Evolutionary conservation across 805 yeast species (phyloP), one percentile per base, ranked within the genome.

Genomic region (Candida lessepsii): DNA sequence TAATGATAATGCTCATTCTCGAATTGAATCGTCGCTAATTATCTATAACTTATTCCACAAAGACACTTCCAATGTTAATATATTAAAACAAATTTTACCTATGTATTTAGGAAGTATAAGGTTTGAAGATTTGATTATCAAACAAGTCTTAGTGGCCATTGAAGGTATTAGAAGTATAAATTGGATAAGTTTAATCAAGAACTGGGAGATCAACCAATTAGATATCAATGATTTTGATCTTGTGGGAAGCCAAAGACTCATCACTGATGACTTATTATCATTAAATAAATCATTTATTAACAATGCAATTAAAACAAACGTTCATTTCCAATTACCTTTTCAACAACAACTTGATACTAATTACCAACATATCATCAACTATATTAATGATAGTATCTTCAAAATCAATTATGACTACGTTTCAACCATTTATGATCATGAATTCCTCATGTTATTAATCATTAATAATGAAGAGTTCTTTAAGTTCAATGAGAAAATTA

Each of bases 391-490:
- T 5, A 52, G 49, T 23, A 42, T 48, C 6, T 47, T 44, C 23
- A 38, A 39, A 14, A 42, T 51, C 4, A 46, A 51, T 11, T 52
- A 58, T 25, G 40, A 48, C 2, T 63, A 63, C 32, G 46, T 48
- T 7, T 45, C 58, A 1, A 56, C 67, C 0, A 47, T 63, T 5
- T 86, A 89, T 57, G 91, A 87, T 54, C 73, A 80, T n/a, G 80
- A 83, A 52, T 86, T 89, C 52, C 50, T 89, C 26, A 57, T 86
- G 45, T 64, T 83, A 40, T 54, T 81, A 44, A 60, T 82, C 4
- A 56, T 83, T 26, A 83, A 81, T 55, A 84, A 80, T 49, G 81
- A 78, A 4, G 90, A 84, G 45, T 63, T 85, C 23, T 71, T 84
- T 29, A 59, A 54, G 19, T 41, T 61, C 10, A 65, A 47, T 27